These are phyloP conservation scores for Daldinia vernicosa DNA, from an alignment of 495 filamentous ascomycete genomes.

Conservation along the genomic window DNA sequence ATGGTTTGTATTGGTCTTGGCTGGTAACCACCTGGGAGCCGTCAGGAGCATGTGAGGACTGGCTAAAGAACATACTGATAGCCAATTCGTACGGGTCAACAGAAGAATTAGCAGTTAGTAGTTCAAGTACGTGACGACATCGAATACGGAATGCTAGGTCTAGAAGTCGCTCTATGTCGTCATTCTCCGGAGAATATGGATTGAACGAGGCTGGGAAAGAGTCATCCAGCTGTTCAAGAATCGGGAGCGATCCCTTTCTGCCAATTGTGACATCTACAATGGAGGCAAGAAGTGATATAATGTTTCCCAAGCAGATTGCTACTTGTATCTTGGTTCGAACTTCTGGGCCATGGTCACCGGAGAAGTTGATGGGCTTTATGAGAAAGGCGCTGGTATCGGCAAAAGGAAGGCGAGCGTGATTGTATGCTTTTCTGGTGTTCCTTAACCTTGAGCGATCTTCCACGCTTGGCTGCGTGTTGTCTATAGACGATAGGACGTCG, in stretches of 20 bases:
- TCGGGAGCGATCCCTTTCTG: neutral
- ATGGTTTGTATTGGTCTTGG: conserved; percentile 32
- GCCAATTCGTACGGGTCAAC: conserved; percentile 26
- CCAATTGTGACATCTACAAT: conserved; percentile 21
- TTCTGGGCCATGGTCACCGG: conserved; percentile 18
- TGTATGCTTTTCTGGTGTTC: conserved; percentile 21
- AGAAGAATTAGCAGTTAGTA: conserved; percentile 9
- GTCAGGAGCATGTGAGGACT: neutral
- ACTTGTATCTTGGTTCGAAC: conserved; percentile 17
- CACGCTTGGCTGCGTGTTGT: conserved; percentile 7
- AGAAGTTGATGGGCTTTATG: conserved; percentile 26
- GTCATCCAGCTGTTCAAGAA: conserved; percentile 39
- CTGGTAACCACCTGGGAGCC: conserved; percentile 11
- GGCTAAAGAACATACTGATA: conserved; percentile 32
- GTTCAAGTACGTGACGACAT: conserved; percentile 26
- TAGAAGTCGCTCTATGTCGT: neutral
- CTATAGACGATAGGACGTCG: conserved; percentile 23
- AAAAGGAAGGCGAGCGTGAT: conserved; percentile 32
- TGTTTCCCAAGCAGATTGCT: conserved; percentile 36
- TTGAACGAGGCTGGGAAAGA: conserved; percentile 24
- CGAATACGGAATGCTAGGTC: conserved; percentile 38
- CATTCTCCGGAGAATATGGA: neutral
- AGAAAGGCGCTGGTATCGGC: conserved; percentile 22
- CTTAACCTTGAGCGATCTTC: conserved; percentile 24
- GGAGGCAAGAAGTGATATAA: conserved; percentile 38